phyloP scores from a whole-genome alignment of 495 filamentous ascomycete species.

The Schizothecium vesticola region DNA sequence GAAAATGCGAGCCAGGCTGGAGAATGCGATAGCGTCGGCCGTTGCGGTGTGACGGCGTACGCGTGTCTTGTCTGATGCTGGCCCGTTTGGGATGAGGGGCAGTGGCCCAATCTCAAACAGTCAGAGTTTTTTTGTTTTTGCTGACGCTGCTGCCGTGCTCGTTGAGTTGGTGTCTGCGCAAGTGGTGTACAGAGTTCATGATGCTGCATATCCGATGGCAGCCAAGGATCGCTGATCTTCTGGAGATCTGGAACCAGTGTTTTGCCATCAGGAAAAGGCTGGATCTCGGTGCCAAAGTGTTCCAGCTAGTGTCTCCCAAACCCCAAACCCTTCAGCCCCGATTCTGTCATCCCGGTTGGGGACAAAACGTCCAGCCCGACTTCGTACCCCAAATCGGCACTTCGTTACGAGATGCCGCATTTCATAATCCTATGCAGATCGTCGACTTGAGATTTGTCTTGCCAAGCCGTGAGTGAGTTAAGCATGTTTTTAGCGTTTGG shows the following conservation, averaged over 20 bases:
- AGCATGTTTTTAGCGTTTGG: constrained; percentile 48
- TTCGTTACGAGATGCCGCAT: not conserved
- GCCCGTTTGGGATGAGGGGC: not conserved
- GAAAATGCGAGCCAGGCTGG: not conserved
- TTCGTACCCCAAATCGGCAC: not conserved
- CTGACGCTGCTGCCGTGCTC: not conserved
- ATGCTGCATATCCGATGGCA: not conserved
- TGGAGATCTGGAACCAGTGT: not conserved
- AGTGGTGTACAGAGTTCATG: not conserved
- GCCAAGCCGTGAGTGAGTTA: constrained; percentile 28
- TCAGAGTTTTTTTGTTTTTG: not conserved
- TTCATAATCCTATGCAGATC: not conserved
- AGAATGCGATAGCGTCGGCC: not conserved
- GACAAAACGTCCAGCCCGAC: too few species aligned
- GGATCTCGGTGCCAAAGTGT: too few species aligned
- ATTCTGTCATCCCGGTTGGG: not conserved
- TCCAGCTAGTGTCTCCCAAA: not conserved
- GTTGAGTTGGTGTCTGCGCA: too few species aligned
- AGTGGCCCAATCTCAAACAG: not conserved
- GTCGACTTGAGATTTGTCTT: constrained; percentile 1
- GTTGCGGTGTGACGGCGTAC: constrained; percentile 5
- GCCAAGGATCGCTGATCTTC: not conserved
- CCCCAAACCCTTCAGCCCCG: not conserved
- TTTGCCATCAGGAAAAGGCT: not conserved
- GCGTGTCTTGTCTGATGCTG: not conserved